Conservation (phyloP, 257 asterid species). For the Oldenlandia corymbosa region DNA sequence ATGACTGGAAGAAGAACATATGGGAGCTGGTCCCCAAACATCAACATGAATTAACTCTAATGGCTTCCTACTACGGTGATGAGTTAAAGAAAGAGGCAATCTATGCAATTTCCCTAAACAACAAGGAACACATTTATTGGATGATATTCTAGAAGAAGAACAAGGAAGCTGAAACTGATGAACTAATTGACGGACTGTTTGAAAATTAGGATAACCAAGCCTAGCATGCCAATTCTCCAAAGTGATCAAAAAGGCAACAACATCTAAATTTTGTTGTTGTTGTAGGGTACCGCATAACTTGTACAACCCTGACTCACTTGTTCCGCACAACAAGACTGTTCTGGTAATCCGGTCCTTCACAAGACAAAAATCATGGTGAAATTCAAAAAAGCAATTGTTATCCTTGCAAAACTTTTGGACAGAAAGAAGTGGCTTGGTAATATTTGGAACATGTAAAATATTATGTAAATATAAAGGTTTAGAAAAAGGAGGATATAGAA, state of each 20-base stretch:
- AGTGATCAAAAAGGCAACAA: not conserved
- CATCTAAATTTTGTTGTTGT: not conserved
- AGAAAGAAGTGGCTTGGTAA: not conserved
- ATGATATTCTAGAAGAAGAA: too few relatives aligned
- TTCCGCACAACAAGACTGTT: not conserved
- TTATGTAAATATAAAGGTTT: not conserved
- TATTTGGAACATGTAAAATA: not conserved
- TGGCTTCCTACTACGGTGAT: too few relatives aligned
- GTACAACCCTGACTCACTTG: not conserved
- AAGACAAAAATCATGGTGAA: not conserved
- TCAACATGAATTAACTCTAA: too few relatives aligned
- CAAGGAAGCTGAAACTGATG: not conserved
- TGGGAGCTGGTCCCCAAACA: too few relatives aligned
- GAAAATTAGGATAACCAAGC: not conserved
- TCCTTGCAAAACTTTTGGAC: not conserved
- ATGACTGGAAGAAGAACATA: too few relatives aligned
- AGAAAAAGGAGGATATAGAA: not conserved
- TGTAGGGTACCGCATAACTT: not conserved
- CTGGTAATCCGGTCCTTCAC: constrained; percentile 1
- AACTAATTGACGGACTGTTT: not conserved
- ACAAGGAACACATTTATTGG: too few relatives aligned
- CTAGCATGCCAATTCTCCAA: not conserved
- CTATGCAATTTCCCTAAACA: too few relatives aligned
- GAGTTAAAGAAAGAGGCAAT: too few relatives aligned
- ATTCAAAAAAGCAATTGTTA: too few relatives aligned